Evolutionary conservation across 345 rosid species (phyloP).

Genomic region (Gossypium australe): DNA sequence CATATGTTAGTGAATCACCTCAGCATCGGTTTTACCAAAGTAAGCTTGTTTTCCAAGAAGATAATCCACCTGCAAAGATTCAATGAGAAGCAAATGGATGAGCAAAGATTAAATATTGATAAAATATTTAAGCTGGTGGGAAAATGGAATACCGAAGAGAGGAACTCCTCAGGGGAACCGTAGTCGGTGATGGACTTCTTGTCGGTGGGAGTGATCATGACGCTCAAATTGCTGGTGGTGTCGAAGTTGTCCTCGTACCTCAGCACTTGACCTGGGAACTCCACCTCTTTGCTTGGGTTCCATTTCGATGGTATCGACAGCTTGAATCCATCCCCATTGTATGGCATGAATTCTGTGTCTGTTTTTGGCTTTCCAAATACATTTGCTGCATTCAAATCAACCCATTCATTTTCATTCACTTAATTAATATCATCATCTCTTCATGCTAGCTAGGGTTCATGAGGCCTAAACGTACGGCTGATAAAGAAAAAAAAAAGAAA

Average conservation of each 20-base stretch:
- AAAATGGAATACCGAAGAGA: conserved; percentile 32
- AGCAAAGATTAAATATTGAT: background rate
- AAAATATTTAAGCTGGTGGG: background rate
- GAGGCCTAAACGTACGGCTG: no score
- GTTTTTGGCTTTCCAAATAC: conserved; percentile 87
- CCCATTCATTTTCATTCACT: background rate
- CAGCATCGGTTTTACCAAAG: conserved; percentile 59
- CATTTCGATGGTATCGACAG: conserved; percentile 75
- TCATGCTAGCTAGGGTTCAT: no score
- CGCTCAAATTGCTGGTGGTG: conserved; percentile 45
- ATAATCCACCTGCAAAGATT: conserved; percentile 53
- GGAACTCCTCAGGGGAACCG: conserved; percentile 74
- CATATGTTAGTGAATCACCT: conserved; percentile 39
- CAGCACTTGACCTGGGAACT: conserved; percentile 86
- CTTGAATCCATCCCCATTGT: conserved; percentile 74
- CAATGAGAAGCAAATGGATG: background rate
- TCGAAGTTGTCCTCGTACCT: conserved; percentile 93
- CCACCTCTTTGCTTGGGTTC: conserved; percentile 93
- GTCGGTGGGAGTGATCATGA: conserved; percentile 75
- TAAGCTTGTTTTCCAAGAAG: conserved; percentile 87
- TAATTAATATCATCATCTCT: no score
- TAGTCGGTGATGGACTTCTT: conserved; percentile 80
- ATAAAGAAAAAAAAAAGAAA: background rate
- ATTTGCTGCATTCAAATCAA: conserved; percentile 49
- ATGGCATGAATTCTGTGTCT: conserved; percentile 70